These are phyloP conservation scores for Leptographium wingfieldii DNA, from an alignment of 2,329 filamentous ascomycete genomes.

Conservation along the genomic window DNA sequence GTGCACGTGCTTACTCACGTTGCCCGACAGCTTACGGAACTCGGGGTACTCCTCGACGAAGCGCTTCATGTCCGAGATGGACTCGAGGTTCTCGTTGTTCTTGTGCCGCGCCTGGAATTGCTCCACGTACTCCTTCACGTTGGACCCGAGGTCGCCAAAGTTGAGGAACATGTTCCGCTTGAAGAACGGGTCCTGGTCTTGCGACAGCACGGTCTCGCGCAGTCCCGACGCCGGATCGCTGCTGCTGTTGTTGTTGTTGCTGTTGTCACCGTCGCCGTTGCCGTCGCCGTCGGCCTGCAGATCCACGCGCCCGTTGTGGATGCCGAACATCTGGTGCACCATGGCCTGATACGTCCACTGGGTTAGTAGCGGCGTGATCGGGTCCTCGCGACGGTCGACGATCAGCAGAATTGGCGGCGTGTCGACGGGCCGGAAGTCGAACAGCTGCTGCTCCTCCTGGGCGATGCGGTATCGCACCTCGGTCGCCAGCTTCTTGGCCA, in stretches of 20 bases:
- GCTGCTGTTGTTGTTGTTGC: constrained; percentile 26
- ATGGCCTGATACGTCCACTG: constrained; percentile 99
- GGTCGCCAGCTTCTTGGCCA: constrained; percentile 85
- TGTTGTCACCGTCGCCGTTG: neutral
- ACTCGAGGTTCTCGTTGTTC: constrained; percentile 89
- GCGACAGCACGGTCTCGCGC: constrained; percentile 86
- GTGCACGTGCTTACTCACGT: constrained; percentile 97
- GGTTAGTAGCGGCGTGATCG: constrained; percentile 83
- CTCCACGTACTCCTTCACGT: constrained; percentile 96
- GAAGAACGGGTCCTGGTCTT: constrained; percentile 97
- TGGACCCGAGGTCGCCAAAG: constrained; percentile 88
- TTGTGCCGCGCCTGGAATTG: constrained; percentile 98
- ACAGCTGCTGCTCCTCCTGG: constrained; percentile 90
- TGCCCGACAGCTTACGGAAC: constrained; percentile 91
- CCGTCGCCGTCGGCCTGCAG: constrained; percentile 58
- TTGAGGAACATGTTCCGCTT: constrained; percentile 99
- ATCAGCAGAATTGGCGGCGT: constrained; percentile 88
- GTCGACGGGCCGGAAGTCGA: constrained; percentile 90
- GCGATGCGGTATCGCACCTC: constrained; percentile 88
- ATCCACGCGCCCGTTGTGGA: constrained; percentile 89
- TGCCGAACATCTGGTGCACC: constrained; percentile 92
- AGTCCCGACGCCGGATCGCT: constrained; percentile 77
- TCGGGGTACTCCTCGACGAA: constrained; percentile 99
- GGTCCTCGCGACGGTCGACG: constrained; percentile 84
- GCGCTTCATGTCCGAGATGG: constrained; percentile 96